phyloP scores from a whole-genome alignment of 139 green algal genomes.

The Chlorella sp. region DNA sequence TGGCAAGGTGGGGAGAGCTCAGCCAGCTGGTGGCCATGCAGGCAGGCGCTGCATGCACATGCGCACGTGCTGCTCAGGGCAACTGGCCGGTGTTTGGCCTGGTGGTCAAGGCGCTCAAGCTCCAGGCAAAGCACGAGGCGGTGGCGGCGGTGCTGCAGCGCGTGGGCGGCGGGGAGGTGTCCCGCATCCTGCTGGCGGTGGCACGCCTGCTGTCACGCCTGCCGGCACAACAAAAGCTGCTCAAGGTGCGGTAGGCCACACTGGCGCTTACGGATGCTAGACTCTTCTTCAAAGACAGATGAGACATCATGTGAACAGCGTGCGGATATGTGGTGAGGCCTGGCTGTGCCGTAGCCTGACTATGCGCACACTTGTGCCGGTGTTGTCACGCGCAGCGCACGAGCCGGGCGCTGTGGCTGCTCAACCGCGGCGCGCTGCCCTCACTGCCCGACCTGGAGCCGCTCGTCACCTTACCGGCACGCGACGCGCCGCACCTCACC shows the following conservation, averaged over 20 bases:
- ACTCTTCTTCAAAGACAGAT: no score
- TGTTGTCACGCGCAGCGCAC: neutral
- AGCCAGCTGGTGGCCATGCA: no score
- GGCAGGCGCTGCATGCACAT: no score
- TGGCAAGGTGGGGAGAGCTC: no score
- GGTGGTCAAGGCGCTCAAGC: conserved; percentile 29
- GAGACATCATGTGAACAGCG: no score
- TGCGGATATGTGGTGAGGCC: no score
- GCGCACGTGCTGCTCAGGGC: no score
- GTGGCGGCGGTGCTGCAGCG: neutral
- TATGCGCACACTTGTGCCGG: neutral
- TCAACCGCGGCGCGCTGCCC: no score
- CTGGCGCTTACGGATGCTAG: no score
- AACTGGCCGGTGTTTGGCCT: conserved; percentile 25
- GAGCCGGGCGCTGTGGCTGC: neutral
- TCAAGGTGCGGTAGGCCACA: conserved; percentile 24
- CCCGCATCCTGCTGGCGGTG: conserved; percentile 26
- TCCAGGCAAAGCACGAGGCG: conserved; percentile 25
- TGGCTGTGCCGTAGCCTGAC: neutral
- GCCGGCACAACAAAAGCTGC: conserved; percentile 30
- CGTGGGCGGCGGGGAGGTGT: conserved; percentile 11
- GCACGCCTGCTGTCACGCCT: conserved; percentile 25
- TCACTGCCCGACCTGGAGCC: no score
- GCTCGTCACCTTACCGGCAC: no score
- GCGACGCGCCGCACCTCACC: no score